Conservation (phyloP, 177 flowering plant genomes). For the Vitis hybrid region DNA sequence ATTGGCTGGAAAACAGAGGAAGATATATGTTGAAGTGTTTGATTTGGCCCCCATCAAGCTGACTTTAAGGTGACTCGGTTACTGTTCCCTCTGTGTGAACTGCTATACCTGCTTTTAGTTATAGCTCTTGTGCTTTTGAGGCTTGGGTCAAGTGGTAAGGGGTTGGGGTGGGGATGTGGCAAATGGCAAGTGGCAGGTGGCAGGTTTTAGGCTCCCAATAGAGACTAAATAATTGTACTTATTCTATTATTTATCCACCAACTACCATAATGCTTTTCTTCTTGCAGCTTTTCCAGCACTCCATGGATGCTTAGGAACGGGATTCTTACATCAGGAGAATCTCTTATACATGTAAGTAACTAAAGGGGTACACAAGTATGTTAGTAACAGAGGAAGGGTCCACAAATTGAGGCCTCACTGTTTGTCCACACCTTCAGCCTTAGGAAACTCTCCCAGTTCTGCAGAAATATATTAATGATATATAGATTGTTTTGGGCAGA, state of each 20-base stretch:
- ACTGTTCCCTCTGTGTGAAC: neutral
- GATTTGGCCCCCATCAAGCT: slow-evolving; percentile 76
- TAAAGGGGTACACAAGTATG: neutral
- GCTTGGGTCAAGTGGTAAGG: no score
- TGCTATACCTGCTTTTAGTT: neutral
- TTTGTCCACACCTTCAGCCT: no score
- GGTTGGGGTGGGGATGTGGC: no score
- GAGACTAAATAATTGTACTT: neutral
- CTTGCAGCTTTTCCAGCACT: slow-evolving; percentile 84
- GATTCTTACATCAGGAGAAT: slow-evolving; percentile 61
- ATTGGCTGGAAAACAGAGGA: slow-evolving; percentile 73
- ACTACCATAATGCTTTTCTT: slow-evolving; percentile 5
- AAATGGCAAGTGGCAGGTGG: no score
- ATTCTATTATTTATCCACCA: neutral
- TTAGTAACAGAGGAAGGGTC: neutral
- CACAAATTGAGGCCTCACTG: neutral
- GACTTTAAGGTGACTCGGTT: slow-evolving; percentile 66
- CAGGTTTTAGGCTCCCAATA: no score
- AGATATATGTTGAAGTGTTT: slow-evolving; percentile 77
- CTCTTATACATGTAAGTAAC: slow-evolving; percentile 64
- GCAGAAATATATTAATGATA: no score
- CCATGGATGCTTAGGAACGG: slow-evolving; percentile 86
- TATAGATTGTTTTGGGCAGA: no score
- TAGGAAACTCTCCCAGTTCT: no score
- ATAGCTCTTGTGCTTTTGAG: neutral